Percentiles rank a stretch among this genome's conserved stretches.
Evolutionary conservation across 2,329 filamentous ascomycete species (phyloP).

Genomic region (Exophiala xenobiotica): DNA sequence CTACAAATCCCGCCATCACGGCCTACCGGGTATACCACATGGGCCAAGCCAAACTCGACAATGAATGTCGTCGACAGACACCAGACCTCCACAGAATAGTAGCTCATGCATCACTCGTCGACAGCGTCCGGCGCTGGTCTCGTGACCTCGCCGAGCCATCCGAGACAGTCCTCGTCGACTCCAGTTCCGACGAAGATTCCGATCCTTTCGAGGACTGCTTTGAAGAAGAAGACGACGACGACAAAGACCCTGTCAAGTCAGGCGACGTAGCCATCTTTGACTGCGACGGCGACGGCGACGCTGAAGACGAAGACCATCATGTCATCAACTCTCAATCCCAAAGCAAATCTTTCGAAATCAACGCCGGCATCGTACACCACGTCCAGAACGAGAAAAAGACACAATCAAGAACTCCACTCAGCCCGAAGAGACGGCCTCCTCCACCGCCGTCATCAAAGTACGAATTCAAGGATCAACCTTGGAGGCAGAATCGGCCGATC

Average conservation of each 20-base stretch:
- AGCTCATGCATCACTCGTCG: slow-evolving; percentile 22
- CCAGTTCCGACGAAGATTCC: slow-evolving; percentile 19
- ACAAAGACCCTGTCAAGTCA: slow-evolving; percentile 6
- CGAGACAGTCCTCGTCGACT: slow-evolving; percentile 22
- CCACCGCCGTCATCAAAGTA: slow-evolving; percentile 15
- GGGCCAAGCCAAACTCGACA: slow-evolving; percentile 23
- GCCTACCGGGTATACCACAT: slow-evolving; percentile 27
- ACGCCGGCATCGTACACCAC: slow-evolving; percentile 1
- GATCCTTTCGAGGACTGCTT: slow-evolving; percentile 24
- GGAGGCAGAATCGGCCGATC: slow-evolving; percentile 22
- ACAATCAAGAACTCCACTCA: slow-evolving; percentile 4
- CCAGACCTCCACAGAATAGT: slow-evolving; percentile 24
- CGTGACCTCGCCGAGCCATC: slow-evolving; percentile 20
- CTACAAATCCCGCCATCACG: slow-evolving; percentile 20
- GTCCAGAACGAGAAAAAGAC: not conserved
- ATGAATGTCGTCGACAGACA: slow-evolving; percentile 23
- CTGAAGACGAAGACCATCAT: slow-evolving; percentile 14
- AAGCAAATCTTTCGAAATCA: slow-evolving; percentile 10
- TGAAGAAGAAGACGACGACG: slow-evolving; percentile 11
- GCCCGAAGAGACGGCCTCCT: slow-evolving; percentile 16
- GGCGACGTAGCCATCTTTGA: slow-evolving; percentile 24
- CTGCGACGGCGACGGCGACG: slow-evolving; percentile 15
- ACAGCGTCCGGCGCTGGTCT: slow-evolving; percentile 25
- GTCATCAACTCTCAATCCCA: not conserved
- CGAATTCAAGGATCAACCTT: slow-evolving; percentile 17